Percentiles rank a stretch among this genome's conserved stretches.
Conservation (phyloP, 1,284 basidiomycete species). For the Heliocybe sulcata region DNA sequence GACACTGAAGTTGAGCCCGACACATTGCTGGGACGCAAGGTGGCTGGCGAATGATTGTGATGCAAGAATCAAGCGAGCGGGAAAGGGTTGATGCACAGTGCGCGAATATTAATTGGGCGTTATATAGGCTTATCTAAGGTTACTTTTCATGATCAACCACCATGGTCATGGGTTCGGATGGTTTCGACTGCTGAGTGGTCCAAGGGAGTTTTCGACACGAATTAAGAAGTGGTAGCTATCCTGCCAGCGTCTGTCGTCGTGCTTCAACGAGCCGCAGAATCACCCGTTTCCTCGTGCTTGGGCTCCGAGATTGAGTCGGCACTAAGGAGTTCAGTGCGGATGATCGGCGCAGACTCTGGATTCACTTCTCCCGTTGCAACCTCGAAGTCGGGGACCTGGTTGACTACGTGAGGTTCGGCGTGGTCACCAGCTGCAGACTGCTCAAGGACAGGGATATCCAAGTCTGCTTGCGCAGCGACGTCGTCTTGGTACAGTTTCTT, state of each 20-base stretch:
- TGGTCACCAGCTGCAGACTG: background rate
- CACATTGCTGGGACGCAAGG: background rate
- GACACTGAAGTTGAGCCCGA: slow-evolving; percentile 21
- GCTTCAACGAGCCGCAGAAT: too few relatives aligned
- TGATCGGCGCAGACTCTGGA: background rate
- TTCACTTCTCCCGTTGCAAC: background rate
- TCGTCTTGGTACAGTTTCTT: too few relatives aligned
- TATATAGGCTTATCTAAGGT: background rate
- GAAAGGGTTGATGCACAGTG: too few relatives aligned
- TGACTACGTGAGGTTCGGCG: background rate
- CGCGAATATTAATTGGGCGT: background rate
- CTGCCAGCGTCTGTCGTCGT: too few relatives aligned
- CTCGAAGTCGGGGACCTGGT: background rate
- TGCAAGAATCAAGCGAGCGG: background rate
- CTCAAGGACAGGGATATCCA: too few relatives aligned
- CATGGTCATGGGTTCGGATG: background rate
- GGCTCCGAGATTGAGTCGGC: background rate
- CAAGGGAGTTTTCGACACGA: too few relatives aligned
- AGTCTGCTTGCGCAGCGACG: too few relatives aligned
- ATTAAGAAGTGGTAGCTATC: too few relatives aligned
- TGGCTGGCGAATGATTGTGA: background rate
- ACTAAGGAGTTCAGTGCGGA: background rate
- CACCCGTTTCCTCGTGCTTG: background rate
- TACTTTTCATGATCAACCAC: background rate
- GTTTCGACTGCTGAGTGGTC: too few relatives aligned